Conservation (phyloP, 2,329 filamentous ascomycete genomes). For the Alternaria triticimaculans region DNA sequence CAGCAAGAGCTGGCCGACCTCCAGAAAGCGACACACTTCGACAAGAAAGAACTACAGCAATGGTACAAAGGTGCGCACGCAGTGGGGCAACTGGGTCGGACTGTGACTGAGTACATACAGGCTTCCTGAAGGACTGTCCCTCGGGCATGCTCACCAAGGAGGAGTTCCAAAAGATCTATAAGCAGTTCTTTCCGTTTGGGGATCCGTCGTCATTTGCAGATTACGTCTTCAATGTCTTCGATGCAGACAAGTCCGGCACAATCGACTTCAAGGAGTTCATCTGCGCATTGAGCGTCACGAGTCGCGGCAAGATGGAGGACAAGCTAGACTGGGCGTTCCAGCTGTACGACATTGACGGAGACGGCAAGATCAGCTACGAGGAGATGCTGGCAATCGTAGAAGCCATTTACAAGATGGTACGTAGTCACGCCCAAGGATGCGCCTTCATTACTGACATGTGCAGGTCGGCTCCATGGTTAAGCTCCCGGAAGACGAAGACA, state of each 20-base stretch:
- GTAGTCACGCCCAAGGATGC: background rate
- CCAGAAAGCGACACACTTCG: constrained; percentile 96
- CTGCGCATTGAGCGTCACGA: constrained; percentile 95
- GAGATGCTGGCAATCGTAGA: constrained; percentile 99
- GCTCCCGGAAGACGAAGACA: constrained; percentile 97
- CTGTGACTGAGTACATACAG: constrained; percentile 56
- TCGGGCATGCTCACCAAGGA: constrained; percentile 96
- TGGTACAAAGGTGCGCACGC: constrained; percentile 91
- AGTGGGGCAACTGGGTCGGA: background rate
- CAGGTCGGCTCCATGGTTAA: constrained; percentile 99
- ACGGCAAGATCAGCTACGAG: constrained; percentile 98
- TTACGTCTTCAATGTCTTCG: constrained; percentile 99
- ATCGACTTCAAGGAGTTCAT: constrained; percentile 99
- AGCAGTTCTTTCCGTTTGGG: constrained; percentile 98
- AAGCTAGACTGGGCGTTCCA: constrained; percentile 99
- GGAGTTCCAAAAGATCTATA: constrained; percentile 99
- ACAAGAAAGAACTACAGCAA: constrained; percentile 99
- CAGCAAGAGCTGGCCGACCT: constrained; percentile 94
- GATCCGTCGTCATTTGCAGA: constrained; percentile 97
- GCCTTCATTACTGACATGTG: constrained; percentile 20
- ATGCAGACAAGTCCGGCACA: constrained; percentile 93
- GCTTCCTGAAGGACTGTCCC: constrained; percentile 97
- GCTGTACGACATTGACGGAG: constrained; percentile 97
- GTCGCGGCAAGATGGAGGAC: constrained; percentile 98
- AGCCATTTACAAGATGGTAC: constrained; percentile 99